Evolutionary conservation across 169 alveolate species (phyloP), one percentile per base, ranked within the genome.

Genomic region (Theileria luwenshuni): DNA sequence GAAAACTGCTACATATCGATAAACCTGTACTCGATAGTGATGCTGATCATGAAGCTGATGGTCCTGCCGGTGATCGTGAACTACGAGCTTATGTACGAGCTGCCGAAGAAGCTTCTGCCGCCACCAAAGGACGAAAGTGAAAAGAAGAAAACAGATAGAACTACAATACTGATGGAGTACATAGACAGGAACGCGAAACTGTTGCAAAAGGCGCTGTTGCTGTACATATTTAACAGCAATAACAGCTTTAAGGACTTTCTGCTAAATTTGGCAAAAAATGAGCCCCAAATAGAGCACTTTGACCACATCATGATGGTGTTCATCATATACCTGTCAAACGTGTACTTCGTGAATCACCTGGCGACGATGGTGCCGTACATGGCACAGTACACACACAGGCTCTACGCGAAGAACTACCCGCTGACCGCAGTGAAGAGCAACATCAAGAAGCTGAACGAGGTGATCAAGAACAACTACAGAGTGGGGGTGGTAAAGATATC

Each of bases 171-270:
- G 38, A 17, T 28, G 19, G 7, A 10, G 54, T 79, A 58, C 77
- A 17, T 79, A 8, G 41, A 62, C n/a, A 30, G 27, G 5, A 52
- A 61, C 58, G 48, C 83, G 7, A 33, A 42, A 28, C 30, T 79
- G 49, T 13, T 79, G 0, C 51, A 49, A 38, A 56, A 74, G n/a
- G 52, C 65, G 45, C 27, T 79, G 42, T 19, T 69, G 15, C 63
- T 59, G 33, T 79, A 71, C 68, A 23, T 79, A 49, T 17, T 71
- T 5, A 45, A 47, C 23, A 63, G 80, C 27, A 72, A 64, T 71
- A 75, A 51, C 33, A 12, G 49, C 28, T 72, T 79, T 51, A 79
- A 79, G 54, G 76, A 71, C 51, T 79, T 70, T 41, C 69, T 79
- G 32, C 28, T 51, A 45, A 52, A 47, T 25, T 52, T 79, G 19